These are phyloP conservation scores for Penicillium salamii DNA, from an alignment of 495 filamentous ascomycete genomes.

Conservation along the genomic window DNA sequence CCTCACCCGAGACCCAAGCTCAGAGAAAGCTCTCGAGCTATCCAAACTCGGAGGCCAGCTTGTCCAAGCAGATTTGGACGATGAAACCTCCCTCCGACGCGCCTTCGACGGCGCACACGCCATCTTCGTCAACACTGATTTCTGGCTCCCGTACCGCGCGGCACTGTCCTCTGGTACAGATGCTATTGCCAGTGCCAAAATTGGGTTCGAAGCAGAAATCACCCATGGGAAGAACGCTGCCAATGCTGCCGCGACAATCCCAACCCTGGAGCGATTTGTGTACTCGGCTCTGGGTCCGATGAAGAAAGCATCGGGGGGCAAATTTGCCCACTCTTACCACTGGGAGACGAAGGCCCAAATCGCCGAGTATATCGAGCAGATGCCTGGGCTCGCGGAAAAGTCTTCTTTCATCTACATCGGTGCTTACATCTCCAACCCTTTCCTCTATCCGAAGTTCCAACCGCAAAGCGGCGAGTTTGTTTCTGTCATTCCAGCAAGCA, in stretches of 20 bases:
- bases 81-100: slow-evolving; percentile 33
- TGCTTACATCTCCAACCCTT: slow-evolving; percentile 30
- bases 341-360: slow-evolving; percentile 38
- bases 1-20: slow-evolving; percentile 41
- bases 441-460: slow-evolving; percentile 31
- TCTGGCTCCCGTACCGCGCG: slow-evolving; percentile 33
- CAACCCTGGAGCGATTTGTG: slow-evolving; percentile 46
- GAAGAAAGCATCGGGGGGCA: slow-evolving; percentile 31
- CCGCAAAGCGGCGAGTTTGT: slow-evolving; percentile 20
- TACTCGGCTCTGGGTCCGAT: slow-evolving; percentile 38
- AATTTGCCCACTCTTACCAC: slow-evolving; percentile 34
- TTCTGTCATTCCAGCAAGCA: slow-evolving; percentile 24
- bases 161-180: slow-evolving; percentile 9
- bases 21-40: slow-evolving; percentile 37
- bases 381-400: slow-evolving; percentile 23
- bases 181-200: slow-evolving; percentile 27
- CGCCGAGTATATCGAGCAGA: slow-evolving; percentile 36
- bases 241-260: slow-evolving; percentile 43
- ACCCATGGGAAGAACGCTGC: slow-evolving; percentile 47
- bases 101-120: slow-evolving; percentile 48
- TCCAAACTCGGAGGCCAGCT: slow-evolving; percentile 45
- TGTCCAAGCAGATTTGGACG: slow-evolving; percentile 43
- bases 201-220: slow-evolving; percentile 48
- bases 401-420: slow-evolving; percentile 32
- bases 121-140: slow-evolving; percentile 56